These are phyloP conservation scores for Hypomontagnella submonticulosa DNA, from an alignment of 495 filamentous ascomycete species.

Conservation along the genomic window DNA sequence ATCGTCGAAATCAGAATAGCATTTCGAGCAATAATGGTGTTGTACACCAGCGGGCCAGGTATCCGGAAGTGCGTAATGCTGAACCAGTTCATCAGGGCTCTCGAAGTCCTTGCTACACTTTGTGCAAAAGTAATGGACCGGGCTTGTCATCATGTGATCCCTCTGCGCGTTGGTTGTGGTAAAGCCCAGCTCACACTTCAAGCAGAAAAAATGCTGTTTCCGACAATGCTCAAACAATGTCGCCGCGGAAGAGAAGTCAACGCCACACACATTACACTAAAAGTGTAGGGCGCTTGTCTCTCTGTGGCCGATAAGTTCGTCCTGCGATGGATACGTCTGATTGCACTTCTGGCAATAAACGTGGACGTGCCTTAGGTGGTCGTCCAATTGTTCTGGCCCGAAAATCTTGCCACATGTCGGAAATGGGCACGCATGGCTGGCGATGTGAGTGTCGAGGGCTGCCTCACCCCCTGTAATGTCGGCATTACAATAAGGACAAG, in stretches of 20 bases:
- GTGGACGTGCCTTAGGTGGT: neutral
- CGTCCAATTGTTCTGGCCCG: neutral
- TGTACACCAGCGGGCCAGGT: neutral
- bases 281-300: constrained; percentile 2
- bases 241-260: constrained; percentile 5
- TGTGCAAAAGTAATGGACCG: constrained; percentile 8
- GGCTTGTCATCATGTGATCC: neutral
- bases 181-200: constrained; percentile 11
- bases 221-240: neutral
- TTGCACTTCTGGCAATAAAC: constrained; percentile 9
- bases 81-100: neutral
- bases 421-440: neutral
- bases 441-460: neutral
- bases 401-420: neutral
- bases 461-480: neutral
- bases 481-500: neutral
- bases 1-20: constrained; percentile 8
- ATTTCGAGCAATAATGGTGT: constrained; percentile 13
- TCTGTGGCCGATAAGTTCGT: neutral
- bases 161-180: neutral
- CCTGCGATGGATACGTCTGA: neutral
- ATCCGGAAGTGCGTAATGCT: neutral
- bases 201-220: constrained; percentile 8
- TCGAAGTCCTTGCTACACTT: constrained; percentile 7
- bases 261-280: constrained; percentile 29